Conservation (phyloP, 2,329 filamentous ascomycete species). For the Harringtonia aguacate region DNA sequence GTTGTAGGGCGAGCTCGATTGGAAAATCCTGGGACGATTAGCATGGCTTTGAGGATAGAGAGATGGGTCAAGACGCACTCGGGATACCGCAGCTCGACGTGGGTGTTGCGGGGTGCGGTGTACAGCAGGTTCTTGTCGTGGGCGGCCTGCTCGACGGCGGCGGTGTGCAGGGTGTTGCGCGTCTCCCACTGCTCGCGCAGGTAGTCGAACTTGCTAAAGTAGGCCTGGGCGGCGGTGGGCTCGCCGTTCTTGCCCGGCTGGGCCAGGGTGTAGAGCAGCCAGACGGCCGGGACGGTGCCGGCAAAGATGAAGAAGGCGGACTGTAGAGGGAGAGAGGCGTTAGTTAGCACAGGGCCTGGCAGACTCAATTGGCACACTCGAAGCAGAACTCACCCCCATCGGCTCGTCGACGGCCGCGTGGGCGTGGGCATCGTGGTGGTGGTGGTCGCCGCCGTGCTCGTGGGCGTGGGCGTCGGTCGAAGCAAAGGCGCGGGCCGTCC, state of each 20-base stretch:
- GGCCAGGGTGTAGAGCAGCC: slow-evolving; percentile 37
- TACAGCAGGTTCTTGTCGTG: slow-evolving; percentile 46
- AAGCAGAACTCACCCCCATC: slow-evolving; percentile 39
- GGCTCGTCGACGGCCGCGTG: slow-evolving; percentile 39
- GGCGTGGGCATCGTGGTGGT: slow-evolving; percentile 21
- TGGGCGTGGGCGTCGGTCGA: slow-evolving; percentile 21
- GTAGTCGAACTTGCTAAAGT: slow-evolving; percentile 35
- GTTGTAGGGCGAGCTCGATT: slow-evolving; percentile 39
- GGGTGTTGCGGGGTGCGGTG: slow-evolving; percentile 31
- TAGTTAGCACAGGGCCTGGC: slow-evolving; percentile 3
- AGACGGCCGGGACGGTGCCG: slow-evolving; percentile 31
- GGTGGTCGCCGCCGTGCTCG: slow-evolving; percentile 6
- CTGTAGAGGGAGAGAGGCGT: slow-evolving; percentile 27
- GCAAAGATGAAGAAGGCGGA: slow-evolving; percentile 36
- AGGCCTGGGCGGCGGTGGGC: slow-evolving; percentile 31
- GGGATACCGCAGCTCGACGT: slow-evolving; percentile 43
- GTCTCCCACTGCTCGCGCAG: slow-evolving; percentile 38
- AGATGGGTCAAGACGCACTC: slow-evolving; percentile 39
- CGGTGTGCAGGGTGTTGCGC: slow-evolving; percentile 41
- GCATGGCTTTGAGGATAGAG: background rate
- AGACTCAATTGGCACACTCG: background rate
- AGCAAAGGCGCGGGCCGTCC: slow-evolving; percentile 38
- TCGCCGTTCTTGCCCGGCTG: slow-evolving; percentile 39
- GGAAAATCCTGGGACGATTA: slow-evolving; percentile 30
- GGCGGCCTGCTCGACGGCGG: slow-evolving; percentile 42